A percentile compares a stretch with the other conserved stretches of the same genome.
These are phyloP conservation scores for Thelephora terrestris DNA, from an alignment of 1,284 basidiomycete species.

Conservation along the genomic window DNA sequence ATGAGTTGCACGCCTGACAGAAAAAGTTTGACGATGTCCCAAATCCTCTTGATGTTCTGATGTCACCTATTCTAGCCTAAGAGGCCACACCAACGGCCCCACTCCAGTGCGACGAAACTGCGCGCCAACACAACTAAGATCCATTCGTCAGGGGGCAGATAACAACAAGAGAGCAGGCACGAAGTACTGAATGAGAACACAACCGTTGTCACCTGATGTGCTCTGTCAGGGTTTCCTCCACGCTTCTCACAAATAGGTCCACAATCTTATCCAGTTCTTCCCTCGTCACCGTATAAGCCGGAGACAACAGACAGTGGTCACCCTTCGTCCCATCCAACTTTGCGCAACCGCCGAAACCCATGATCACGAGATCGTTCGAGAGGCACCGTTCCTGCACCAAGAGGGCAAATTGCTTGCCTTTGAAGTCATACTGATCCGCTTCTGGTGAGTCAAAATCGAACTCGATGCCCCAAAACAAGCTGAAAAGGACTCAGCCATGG, in stretches of 20 bases:
- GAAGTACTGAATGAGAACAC: too few relatives aligned
- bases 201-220: too few relatives aligned
- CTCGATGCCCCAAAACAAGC: constrained; percentile 76
- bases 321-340: constrained; percentile 61
- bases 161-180: too few relatives aligned
- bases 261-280: constrained; percentile 60
- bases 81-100: too few relatives aligned
- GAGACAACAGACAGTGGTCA: constrained; percentile 59
- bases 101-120: too few relatives aligned
- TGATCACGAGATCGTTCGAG: constrained; percentile 53
- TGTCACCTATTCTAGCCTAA: too few relatives aligned
- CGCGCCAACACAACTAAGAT: too few relatives aligned
- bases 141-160: too few relatives aligned
- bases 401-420: constrained; percentile 44
- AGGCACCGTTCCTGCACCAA: constrained; percentile 56
- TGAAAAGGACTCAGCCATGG: background rate
- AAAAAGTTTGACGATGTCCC: too few relatives aligned
- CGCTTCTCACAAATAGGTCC: constrained; percentile 46
- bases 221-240: constrained; percentile 47
- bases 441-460: constrained; percentile 50
- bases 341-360: constrained; percentile 65
- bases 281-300: constrained; percentile 64
- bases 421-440: constrained; percentile 36
- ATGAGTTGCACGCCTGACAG: too few relatives aligned
- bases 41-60: too few relatives aligned